These are phyloP conservation scores for Heliamphora pulchella DNA, from an alignment of 179 eudicot genomes.

Conservation along the genomic window DNA sequence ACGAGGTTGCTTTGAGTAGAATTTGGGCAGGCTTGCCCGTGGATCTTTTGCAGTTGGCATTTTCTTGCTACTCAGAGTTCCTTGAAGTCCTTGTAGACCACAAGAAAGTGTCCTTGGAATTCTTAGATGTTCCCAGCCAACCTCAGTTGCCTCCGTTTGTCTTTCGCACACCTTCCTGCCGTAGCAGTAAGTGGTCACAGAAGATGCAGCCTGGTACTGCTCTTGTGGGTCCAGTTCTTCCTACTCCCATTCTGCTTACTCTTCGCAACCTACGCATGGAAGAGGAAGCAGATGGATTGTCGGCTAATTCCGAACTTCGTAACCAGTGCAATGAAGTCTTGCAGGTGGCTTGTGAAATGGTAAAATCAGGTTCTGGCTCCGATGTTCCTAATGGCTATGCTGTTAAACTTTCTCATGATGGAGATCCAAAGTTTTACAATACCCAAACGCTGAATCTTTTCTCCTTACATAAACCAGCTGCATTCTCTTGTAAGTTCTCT, in stretches of 20 bases:
- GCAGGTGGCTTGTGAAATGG: conserved; percentile 33
- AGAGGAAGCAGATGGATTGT: conserved; percentile 28
- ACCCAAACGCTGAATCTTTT: conserved; percentile 22
- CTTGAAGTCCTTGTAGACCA: conserved; percentile 21
- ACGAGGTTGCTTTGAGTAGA: conserved; percentile 46
- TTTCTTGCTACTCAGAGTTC: conserved; percentile 35
- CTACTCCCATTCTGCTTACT: conserved; percentile 47
- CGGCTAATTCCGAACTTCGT: conserved; percentile 35
- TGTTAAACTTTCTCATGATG: conserved; percentile 56
- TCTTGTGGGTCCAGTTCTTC: conserved; percentile 61
- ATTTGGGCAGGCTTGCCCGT: conserved; percentile 51
- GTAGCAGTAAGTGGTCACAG: conserved; percentile 51
- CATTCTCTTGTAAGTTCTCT: conserved; percentile 26
- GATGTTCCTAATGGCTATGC: conserved; percentile 27
- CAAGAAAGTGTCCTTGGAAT: conserved; percentile 42
- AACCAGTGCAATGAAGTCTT: conserved; percentile 37
- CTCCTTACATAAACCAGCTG: conserved; percentile 35
- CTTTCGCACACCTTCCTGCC: conserved; percentile 41
- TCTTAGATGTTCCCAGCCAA: conserved; percentile 44
- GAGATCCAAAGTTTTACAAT: conserved; percentile 30
- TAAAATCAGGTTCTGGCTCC: conserved; percentile 17
- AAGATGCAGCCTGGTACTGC: conserved; percentile 35
- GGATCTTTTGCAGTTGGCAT: conserved; percentile 44
- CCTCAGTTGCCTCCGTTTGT: conserved; percentile 56
- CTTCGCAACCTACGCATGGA: conserved; percentile 32